Conservation (phyloP, 1,139 yeast genomes). For the Geotrichum cucujoidarum region DNA sequence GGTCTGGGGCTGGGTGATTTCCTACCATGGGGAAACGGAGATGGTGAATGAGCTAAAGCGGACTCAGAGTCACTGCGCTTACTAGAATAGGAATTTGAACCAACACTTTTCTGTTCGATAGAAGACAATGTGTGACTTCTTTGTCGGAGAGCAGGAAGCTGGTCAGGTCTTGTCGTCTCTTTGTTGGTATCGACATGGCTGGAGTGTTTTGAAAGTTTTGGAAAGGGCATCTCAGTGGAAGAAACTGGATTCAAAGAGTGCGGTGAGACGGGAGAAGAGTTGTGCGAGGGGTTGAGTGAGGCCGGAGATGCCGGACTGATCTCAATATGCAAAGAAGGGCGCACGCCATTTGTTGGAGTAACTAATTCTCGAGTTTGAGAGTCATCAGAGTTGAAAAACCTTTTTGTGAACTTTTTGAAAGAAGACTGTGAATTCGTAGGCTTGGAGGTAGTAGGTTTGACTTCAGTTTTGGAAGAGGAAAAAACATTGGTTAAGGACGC, state of each 20-base stretch:
- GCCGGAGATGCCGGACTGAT: neutral
- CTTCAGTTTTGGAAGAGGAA: neutral
- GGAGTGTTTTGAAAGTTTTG: constrained; percentile 3
- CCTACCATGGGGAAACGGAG: neutral
- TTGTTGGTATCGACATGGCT: constrained; percentile 12
- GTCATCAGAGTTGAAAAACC: constrained; percentile 21
- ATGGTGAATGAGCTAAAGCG: neutral
- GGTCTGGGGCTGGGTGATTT: constrained; percentile 8
- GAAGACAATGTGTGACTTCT: constrained; percentile 27
- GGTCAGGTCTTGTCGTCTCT: neutral
- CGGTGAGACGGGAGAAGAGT: constrained; percentile 14
- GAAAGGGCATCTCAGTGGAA: constrained; percentile 8
- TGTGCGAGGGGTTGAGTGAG: constrained; percentile 1
- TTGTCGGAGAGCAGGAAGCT: constrained; percentile 21
- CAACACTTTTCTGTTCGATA: constrained; percentile 18
- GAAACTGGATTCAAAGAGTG: constrained; percentile 17
- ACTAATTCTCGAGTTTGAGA: neutral
- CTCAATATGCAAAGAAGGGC: neutral
- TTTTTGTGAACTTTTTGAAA: constrained; percentile 21
- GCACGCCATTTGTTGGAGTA: constrained; percentile 3
- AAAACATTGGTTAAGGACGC: constrained; percentile 6
- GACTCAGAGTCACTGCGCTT: constrained; percentile 18
- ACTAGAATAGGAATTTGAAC: constrained; percentile 12
- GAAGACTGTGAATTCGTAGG: constrained; percentile 4
- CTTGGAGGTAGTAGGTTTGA: neutral